Base-by-base conservation (phyloP, 23 red algal species). In the Rhodosorus marinus region DNA sequence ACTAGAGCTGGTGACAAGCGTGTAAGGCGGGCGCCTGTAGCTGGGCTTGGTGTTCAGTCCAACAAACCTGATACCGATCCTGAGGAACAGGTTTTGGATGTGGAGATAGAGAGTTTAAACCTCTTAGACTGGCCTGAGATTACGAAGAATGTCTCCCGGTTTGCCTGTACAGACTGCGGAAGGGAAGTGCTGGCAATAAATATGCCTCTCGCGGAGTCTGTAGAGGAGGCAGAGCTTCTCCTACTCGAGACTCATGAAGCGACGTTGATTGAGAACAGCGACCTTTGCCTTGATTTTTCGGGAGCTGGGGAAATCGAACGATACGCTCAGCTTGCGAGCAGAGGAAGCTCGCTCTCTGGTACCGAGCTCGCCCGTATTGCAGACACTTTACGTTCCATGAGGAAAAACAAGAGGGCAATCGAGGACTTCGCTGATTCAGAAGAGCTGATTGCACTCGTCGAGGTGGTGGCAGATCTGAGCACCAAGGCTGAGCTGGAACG, bases 101-200 rank as follows among this genome's bases (percentile, higher is more conserved):
- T 50, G 5, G 52, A 15, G 4, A 32, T 33, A 3, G 79, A 84
- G 59, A 61, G 68, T 21, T 33, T 72, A 14, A 26, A 31, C 24
- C 60, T 84, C 32, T 36, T 84, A 20, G 79, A 84, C 11, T 84
- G 79, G 79, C 56, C 66, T 21, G 51, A 36, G 14, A 30, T 84
- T 7, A 69, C 66, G 7, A 29, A 36, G 2, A 58, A 41, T 2
- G 57, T 84, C 19, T 49, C 41, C 7, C 15, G 58, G 24, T 41
- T 54, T 17, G 59, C 79, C 3, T 53, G 34, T 22, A 84, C 79
- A n/a, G 41, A 14, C 67, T 72, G 20, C 68, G 66, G 17, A 2
- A 31, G 1, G 51, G 2, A 6, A 20, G 26, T 1, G 15, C 21
- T 2, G 8, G 26, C 26, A 5, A 38, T 49, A n/a, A 9, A 20